Conservation (phyloP, 2,329 filamentous ascomycete genomes). For the Trichocomaceae sp. region DNA sequence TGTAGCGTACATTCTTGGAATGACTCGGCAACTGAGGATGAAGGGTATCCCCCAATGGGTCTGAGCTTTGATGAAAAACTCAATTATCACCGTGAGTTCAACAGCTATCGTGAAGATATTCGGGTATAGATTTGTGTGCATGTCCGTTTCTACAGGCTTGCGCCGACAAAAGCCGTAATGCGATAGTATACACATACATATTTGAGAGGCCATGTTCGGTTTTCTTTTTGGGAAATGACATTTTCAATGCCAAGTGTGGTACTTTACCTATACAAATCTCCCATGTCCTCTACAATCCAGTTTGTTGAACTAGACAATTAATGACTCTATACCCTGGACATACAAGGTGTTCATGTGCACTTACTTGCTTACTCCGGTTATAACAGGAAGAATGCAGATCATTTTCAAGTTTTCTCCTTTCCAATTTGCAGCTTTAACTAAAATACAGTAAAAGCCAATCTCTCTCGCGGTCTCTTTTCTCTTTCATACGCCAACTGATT, state of each 20-base stretch:
- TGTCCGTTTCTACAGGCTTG: not conserved
- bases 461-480: not conserved
- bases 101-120: slow-evolving; percentile 24
- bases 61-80: slow-evolving; percentile 57
- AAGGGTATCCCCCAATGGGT: slow-evolving; percentile 55
- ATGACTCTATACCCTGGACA: not conserved
- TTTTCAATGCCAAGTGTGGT: not conserved
- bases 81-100: slow-evolving; percentile 41
- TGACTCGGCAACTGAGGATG: slow-evolving; percentile 56
- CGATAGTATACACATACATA: not conserved
- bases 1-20: slow-evolving; percentile 75
- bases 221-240: not conserved
- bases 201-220: not conserved
- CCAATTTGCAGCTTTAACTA: not conserved
- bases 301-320: not conserved
- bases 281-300: not conserved
- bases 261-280: not conserved
- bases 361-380: not conserved
- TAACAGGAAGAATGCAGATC: not conserved
- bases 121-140: not conserved
- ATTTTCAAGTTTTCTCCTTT: not conserved
- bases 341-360: not conserved
- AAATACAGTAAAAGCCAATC: not conserved
- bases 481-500: not conserved
- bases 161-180: not conserved